Conservation (phyloP, 495 filamentous ascomycete species). For the Haplographium delicatum region DNA sequence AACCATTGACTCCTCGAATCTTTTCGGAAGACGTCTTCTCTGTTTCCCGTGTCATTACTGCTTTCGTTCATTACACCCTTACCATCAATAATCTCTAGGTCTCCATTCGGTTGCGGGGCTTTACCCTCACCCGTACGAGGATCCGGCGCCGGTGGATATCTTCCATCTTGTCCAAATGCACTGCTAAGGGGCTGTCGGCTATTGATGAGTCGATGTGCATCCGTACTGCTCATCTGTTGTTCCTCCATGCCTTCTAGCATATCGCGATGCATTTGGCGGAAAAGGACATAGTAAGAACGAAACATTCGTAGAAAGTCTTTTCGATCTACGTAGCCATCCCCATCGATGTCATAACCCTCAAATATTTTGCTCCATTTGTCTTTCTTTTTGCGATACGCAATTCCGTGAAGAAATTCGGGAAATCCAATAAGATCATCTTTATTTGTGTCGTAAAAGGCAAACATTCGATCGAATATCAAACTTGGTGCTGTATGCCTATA, state of each 20-base stretch:
- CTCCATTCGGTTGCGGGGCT: slow-evolving; percentile 48
- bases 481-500: slow-evolving; percentile 72
- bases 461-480: slow-evolving; percentile 91
- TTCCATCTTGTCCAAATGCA: slow-evolving; percentile 56
- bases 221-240: slow-evolving; percentile 63
- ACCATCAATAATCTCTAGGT: slow-evolving; percentile 55
- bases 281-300: slow-evolving; percentile 80
- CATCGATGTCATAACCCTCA: slow-evolving; percentile 84
- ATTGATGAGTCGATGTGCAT: slow-evolving; percentile 66
- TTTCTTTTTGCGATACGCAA: slow-evolving; percentile 76
- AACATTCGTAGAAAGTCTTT: slow-evolving; percentile 92
- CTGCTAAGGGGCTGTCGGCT: slow-evolving; percentile 76
- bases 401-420: slow-evolving; percentile 78
- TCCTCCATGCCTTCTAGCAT: slow-evolving; percentile 79
- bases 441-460: slow-evolving; percentile 92
- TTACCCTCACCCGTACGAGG: slow-evolving; percentile 62
- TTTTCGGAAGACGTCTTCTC: slow-evolving; percentile 33
- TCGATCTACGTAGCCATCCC: slow-evolving; percentile 80
- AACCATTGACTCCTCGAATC: slow-evolving; percentile 3
- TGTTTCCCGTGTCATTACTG: slow-evolving; percentile 42
- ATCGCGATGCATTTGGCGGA: slow-evolving; percentile 77
- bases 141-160: slow-evolving; percentile 53
- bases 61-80: slow-evolving; percentile 27
- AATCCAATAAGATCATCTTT: slow-evolving; percentile 88
- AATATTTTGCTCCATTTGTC: slow-evolving; percentile 74